These are phyloP conservation scores for Helichrysum umbraculigerum DNA, from an alignment of 129 eudicot species.

Conservation along the genomic window DNA sequence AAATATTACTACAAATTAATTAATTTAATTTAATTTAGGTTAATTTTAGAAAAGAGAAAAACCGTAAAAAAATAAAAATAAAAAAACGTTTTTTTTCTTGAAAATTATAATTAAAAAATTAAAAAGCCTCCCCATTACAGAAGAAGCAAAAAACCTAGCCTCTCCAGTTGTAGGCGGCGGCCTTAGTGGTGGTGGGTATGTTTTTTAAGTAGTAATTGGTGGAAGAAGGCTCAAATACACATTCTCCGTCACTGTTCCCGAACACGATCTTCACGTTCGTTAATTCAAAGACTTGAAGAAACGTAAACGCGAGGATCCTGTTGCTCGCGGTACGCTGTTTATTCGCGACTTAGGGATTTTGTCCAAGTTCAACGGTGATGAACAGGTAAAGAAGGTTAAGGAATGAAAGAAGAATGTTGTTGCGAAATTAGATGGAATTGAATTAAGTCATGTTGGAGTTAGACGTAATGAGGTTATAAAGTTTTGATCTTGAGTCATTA, in stretches of 20 bases:
- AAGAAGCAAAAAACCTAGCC: too few relatives aligned
- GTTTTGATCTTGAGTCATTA: too few relatives aligned
- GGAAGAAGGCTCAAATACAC: constrained; percentile 47
- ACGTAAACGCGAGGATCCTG: constrained; percentile 86
- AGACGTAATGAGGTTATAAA: background rate
- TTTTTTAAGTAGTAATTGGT: too few relatives aligned
- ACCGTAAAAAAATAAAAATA: too few relatives aligned
- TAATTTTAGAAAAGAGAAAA: too few relatives aligned
- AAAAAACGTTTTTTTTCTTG: too few relatives aligned
- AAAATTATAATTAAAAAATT: too few relatives aligned
- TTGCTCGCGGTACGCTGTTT: constrained; percentile 60
- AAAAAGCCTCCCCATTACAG: too few relatives aligned
- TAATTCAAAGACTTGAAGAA: constrained; percentile 64
- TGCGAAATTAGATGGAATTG: constrained; percentile 75
- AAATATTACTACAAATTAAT: too few relatives aligned
- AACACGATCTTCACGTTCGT: constrained; percentile 52
- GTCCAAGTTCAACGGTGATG: constrained; percentile 10
- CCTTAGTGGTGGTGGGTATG: too few relatives aligned
- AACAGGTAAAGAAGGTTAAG: constrained; percentile 40
- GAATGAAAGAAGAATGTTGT: constrained; percentile 68
- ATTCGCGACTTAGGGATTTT: constrained; percentile 57
- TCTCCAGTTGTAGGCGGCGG: too few relatives aligned
- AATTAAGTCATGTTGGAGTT: constrained; percentile 67
- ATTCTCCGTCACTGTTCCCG: constrained; percentile 50
- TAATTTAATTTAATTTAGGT: too few relatives aligned